Evolutionary conservation across 345 rosid genomes (phyloP).

Genomic region (Reutealis trisperma): DNA sequence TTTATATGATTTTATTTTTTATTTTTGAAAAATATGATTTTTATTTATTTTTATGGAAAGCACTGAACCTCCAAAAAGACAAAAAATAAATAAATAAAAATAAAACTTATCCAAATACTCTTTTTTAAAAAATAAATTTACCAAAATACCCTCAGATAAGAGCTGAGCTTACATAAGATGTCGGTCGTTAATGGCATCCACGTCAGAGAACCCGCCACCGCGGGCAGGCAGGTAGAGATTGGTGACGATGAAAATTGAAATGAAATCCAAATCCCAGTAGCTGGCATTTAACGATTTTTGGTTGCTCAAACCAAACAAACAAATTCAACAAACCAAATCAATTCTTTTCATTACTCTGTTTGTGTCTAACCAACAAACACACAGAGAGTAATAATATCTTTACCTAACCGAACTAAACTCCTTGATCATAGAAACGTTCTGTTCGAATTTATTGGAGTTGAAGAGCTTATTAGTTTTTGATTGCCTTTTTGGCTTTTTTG

Average conservation of each 20-base stretch:
- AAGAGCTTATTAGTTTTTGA: neutral
- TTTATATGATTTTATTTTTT: no score
- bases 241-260: neutral
- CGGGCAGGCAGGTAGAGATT: neutral
- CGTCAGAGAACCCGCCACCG: conserved; percentile 7
- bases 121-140: neutral
- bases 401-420: neutral
- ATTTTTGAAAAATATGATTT: no score
- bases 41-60: no score
- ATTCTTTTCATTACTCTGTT: neutral
- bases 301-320: neutral
- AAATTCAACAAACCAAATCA: neutral
- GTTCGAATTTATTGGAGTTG: neutral
- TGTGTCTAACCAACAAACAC: neutral
- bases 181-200: conserved; percentile 14
- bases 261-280: neutral
- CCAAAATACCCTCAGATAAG: neutral
- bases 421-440: neutral
- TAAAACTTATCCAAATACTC: no score
- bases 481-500: neutral
- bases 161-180: neutral
- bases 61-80: no score
- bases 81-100: no score
- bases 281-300: neutral
- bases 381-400: no score